Base-by-base conservation (phyloP, 2,329 filamentous ascomycete species). In the Claviceps sp. region DNA sequence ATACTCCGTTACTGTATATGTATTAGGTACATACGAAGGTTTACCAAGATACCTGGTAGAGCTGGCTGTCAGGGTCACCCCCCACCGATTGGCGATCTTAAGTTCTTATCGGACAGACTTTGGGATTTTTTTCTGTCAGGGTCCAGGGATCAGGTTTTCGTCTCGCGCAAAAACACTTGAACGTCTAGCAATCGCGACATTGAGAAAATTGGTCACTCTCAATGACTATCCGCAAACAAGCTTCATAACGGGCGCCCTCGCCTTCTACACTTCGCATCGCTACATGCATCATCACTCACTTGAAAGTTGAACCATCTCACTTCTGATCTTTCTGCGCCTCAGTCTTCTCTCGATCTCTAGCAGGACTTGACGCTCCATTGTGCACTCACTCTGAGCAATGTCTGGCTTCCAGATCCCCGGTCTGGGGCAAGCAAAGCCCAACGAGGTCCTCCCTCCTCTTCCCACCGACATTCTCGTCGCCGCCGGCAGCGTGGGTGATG, bases 381-480 rank as follows among this genome's bases (percentile, higher is more conserved):
- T 9, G 9, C 29, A 34, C 29, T 34, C 22, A 9, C 38, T 14
- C 23, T n/a, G 8, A 34, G 16, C 7, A 72, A 72, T 71, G 69
- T 66, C 69, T 26, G 67, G 66, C 50, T 71, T 72, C 37, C 67
- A 70, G 52, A 72, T 72, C 37, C 69, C 69, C 34, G 69, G 69
- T 50, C 60, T 72, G 16, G 69, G 69, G 11, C 67, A 71, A 54
- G 69, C 69, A 48, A 70, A 68, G 55, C 68, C 68, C 4, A 70
- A 71, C 50, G 69, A 72, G 50, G 62, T 59, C 2, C 58, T 72
- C 2, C 69, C 69, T 1, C 69, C 69, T 13, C 59, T 71, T 0
- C 62, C 66, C 2, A 38, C 63, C 20, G 67, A 70, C 13, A 36
- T 64, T 13, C 53, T 60, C 34, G 57, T 55, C n/a, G 62, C 62